These are phyloP conservation scores for Phytopythium chamaehyphon DNA, from an alignment of 352 stramenopile species.

Conservation along the genomic window DNA sequence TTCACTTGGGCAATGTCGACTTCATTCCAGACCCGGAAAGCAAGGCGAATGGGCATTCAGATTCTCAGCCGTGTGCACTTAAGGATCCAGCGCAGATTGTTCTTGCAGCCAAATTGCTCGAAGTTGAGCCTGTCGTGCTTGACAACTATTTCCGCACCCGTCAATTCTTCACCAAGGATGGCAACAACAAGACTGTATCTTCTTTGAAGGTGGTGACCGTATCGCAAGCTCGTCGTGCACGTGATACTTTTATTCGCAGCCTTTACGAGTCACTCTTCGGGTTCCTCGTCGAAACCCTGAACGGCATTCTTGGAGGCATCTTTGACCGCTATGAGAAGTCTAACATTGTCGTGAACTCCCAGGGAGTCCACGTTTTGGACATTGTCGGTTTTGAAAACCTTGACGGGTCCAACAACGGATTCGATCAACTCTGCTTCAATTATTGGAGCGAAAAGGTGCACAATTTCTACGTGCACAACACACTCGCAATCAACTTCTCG, in stretches of 20 bases:
- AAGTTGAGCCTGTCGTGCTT: slow-evolving; percentile 74
- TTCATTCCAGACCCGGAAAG: slow-evolving; percentile 56
- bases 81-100: slow-evolving; percentile 68
- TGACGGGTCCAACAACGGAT: slow-evolving; percentile 54
- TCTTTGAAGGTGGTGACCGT: slow-evolving; percentile 83
- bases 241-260: slow-evolving; percentile 76
- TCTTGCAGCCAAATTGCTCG: slow-evolving; percentile 59
- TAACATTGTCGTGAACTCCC: slow-evolving; percentile 76
- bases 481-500: slow-evolving; percentile 51
- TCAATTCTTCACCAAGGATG: slow-evolving; percentile 76
- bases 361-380: slow-evolving; percentile 80
- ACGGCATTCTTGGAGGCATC: slow-evolving; percentile 75
- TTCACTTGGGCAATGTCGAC: slow-evolving; percentile 78
- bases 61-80: slow-evolving; percentile 49
- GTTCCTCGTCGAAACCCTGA: slow-evolving; percentile 77
- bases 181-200: slow-evolving; percentile 63
- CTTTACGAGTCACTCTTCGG: slow-evolving; percentile 77
- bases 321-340: slow-evolving; percentile 84
- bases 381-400: slow-evolving; percentile 74
- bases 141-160: slow-evolving; percentile 86
- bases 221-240: slow-evolving; percentile 57
- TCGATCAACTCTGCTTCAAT: slow-evolving; percentile 79
- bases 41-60: slow-evolving; percentile 17
- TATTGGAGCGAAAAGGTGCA: slow-evolving; percentile 87
- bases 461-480: slow-evolving; percentile 79